Conservation (phyloP, 2,329 filamentous ascomycete species). For the Penicillium sclerotiorum region DNA sequence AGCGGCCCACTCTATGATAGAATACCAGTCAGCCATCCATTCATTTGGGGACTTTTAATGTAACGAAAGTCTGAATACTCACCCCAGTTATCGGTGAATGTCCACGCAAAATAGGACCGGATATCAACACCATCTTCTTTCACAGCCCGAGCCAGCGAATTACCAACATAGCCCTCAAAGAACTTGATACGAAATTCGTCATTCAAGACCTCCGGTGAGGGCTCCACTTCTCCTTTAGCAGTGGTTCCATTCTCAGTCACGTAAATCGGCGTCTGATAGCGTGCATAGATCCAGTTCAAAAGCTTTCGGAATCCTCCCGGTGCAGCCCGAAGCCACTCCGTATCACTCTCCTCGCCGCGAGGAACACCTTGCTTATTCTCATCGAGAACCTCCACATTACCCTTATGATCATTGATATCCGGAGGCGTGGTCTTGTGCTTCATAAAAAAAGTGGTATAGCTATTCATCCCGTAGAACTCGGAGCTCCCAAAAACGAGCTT, state of each 20-base stretch:
- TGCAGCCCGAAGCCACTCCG: constrained; percentile 73
- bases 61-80: constrained; percentile 33
- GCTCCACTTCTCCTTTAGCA: constrained; percentile 73
- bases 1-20: constrained; percentile 79
- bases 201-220: constrained; percentile 67
- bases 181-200: constrained; percentile 78
- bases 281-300: constrained; percentile 70
- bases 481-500: constrained; percentile 73
- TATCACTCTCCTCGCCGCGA: constrained; percentile 78
- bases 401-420: constrained; percentile 65
- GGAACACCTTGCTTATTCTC: constrained; percentile 68
- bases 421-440: constrained; percentile 63
- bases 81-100: constrained; percentile 55
- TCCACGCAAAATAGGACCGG: constrained; percentile 78
- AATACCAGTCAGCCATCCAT: not conserved
- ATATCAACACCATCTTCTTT: constrained; percentile 72
- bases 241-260: constrained; percentile 84
- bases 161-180: constrained; percentile 71
- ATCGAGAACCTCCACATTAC: constrained; percentile 70
- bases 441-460: constrained; percentile 82
- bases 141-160: constrained; percentile 60
- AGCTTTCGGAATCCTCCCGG: constrained; percentile 72
- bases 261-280: constrained; percentile 75
- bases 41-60: too few relatives aligned
- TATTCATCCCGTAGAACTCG: constrained; percentile 89